These are phyloP conservation scores for Rhododendron kiyosumense DNA, from an alignment of 148 eudicot genomes.

Conservation along the genomic window DNA sequence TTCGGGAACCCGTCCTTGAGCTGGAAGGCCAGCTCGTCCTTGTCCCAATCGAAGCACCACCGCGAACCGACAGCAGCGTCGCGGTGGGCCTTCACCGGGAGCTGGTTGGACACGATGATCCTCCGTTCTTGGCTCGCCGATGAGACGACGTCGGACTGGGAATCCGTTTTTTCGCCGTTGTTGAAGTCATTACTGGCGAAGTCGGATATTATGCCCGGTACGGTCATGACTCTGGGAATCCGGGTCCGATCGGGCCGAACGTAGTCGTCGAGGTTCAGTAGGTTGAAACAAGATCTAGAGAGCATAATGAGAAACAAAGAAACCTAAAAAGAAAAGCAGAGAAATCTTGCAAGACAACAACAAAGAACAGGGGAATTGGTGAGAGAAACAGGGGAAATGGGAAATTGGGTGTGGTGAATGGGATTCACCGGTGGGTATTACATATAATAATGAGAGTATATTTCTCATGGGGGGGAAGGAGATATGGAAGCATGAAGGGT, in stretches of 20 bases:
- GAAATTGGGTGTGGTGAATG: not conserved
- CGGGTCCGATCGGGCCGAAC: constrained; percentile 23
- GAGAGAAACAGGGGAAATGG: not conserved
- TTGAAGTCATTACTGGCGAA: not conserved
- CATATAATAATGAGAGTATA: not conserved
- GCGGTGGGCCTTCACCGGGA: constrained; percentile 41
- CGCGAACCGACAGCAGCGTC: constrained; percentile 15
- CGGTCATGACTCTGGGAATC: constrained; percentile 28
- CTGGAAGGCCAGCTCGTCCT: constrained; percentile 51
- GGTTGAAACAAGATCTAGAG: constrained; percentile 32
- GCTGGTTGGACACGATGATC: constrained; percentile 54
- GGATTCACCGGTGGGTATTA: constrained; percentile 12
- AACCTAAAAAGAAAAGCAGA: not conserved
- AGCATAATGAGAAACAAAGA: constrained; percentile 12
- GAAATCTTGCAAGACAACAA: not conserved
- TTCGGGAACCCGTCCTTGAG: constrained; percentile 53
- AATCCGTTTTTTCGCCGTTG: not conserved
- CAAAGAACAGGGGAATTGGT: not conserved
- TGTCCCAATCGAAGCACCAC: constrained; percentile 55
- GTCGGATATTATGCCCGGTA: constrained; percentile 51
- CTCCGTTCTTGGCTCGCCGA: constrained; percentile 17
- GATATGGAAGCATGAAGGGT: not conserved
- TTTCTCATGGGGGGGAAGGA: not conserved
- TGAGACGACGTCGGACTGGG: constrained; percentile 10
- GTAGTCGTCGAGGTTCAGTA: constrained; percentile 33